Evolutionary conservation across 129 eudicot genomes (phyloP).

Genomic region (Ambrosia trifida): DNA sequence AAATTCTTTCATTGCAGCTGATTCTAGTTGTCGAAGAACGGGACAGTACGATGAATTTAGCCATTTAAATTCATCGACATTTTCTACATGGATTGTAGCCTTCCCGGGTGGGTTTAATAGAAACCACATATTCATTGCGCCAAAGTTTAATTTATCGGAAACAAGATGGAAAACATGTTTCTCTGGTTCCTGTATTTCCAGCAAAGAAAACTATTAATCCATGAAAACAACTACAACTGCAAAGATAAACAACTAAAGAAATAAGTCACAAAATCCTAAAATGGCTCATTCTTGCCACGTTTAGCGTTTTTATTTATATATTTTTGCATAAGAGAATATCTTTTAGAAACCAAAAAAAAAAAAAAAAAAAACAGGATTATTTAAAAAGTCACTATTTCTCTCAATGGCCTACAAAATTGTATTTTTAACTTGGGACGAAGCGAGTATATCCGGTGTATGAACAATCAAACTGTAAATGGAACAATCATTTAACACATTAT

Average conservation of each 20-base stretch:
- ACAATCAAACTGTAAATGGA: too few species aligned
- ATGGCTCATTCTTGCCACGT: neutral
- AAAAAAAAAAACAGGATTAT: neutral
- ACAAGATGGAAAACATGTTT: conserved; percentile 96
- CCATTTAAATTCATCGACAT: conserved; percentile 94
- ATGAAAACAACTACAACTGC: neutral
- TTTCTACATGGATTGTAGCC: conserved; percentile 94
- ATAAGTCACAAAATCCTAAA: too few species aligned
- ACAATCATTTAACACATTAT: too few species aligned
- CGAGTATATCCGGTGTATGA: too few species aligned
- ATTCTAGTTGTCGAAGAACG: conserved; percentile 82
- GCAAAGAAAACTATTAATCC: conserved; percentile 31
- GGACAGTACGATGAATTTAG: conserved; percentile 94
- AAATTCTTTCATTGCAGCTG: conserved; percentile 94
- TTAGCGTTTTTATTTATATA: too few species aligned
- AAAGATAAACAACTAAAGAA: too few species aligned
- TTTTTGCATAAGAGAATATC: neutral
- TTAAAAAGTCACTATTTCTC: neutral
- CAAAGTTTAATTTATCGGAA: conserved; percentile 87
- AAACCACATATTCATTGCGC: conserved; percentile 98
- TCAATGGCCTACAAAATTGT: neutral
- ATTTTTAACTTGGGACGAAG: too few species aligned
- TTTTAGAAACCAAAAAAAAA: too few species aligned
- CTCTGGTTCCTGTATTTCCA: conserved; percentile 81
- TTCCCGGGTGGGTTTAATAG: conserved; percentile 91